Conservation (phyloP, 305 asterid species). For the Solanum hybrid region DNA sequence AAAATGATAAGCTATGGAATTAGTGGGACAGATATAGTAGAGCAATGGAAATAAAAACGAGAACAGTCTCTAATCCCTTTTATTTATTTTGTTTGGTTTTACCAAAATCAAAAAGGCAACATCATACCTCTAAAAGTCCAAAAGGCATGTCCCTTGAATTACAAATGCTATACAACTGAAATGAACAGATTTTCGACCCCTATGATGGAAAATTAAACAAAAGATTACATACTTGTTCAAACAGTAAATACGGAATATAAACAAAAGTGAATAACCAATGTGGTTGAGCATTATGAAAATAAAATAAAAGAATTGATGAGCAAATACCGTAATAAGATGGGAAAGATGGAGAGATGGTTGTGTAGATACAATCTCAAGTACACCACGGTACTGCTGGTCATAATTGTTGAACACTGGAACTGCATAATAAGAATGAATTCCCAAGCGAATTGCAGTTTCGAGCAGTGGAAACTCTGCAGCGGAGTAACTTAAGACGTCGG, state of each 20-base stretch:
- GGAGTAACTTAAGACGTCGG: neutral
- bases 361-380: neutral
- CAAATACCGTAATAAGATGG: neutral
- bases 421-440: neutral
- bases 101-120: too few species aligned
- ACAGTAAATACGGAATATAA: neutral
- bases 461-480: neutral
- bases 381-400: neutral
- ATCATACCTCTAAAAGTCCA: neutral
- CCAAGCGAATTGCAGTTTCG: neutral
- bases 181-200: neutral
- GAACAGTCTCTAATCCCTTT: neutral
- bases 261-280: neutral
- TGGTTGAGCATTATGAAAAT: neutral
- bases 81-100: too few species aligned
- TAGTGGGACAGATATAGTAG: neutral
- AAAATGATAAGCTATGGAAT: too few species aligned
- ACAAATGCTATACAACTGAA: neutral
- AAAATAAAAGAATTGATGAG: neutral
- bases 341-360: neutral
- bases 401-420: neutral
- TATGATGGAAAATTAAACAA: too few species aligned
- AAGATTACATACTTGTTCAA: too few species aligned
- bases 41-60: neutral
- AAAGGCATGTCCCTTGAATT: neutral